These are phyloP conservation scores for Xylaria digitata DNA, from an alignment of 2,329 filamentous ascomycete genomes.

Conservation along the genomic window DNA sequence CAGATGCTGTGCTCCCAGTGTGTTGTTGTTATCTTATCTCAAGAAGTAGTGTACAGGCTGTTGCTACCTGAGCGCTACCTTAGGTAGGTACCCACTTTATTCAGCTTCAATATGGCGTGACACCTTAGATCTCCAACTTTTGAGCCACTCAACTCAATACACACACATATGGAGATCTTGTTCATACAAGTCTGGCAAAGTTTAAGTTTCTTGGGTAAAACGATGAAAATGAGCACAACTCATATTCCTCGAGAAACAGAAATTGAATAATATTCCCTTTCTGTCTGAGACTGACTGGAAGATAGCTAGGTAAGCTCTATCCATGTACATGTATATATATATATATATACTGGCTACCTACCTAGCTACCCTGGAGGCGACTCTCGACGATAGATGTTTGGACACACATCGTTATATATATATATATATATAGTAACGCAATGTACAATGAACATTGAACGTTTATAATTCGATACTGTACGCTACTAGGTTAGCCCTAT, in stretches of 20 bases:
- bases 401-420: neutral
- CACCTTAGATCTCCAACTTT: too few relatives aligned
- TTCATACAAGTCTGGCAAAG: neutral
- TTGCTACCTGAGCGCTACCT: too few relatives aligned
- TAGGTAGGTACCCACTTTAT: too few relatives aligned
- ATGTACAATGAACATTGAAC: neutral
- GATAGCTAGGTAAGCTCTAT: too few relatives aligned
- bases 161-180: neutral
- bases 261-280: neutral
- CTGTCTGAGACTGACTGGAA: neutral
- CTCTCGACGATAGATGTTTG: neutral
- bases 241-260: neutral
- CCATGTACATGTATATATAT: too few relatives aligned
- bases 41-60: too few relatives aligned
- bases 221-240: too few relatives aligned
- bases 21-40: constrained; percentile 24
- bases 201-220: neutral
- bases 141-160: too few relatives aligned
- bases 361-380: neutral
- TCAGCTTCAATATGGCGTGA: too few relatives aligned
- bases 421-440: neutral
- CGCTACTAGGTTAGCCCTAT: neutral
- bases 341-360: neutral
- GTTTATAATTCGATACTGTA: neutral
- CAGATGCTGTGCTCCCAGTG: neutral